Percentiles rank a stretch among this genome's conserved stretches.
phyloP scores from a whole-genome alignment of 2,329 filamentous ascomycete genomes.

The Talaromyces sp. region DNA sequence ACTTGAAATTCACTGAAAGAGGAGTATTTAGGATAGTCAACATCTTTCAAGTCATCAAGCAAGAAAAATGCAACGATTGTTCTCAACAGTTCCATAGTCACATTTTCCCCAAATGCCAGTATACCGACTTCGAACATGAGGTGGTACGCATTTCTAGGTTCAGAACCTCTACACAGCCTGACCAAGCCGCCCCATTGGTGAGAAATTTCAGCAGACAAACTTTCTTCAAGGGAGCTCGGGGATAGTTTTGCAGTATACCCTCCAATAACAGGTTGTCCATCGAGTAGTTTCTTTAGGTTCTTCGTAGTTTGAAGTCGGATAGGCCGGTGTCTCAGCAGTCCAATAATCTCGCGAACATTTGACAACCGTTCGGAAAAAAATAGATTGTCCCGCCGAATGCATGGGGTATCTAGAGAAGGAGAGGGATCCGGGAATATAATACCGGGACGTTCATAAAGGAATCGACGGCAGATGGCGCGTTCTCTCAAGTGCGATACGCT shows the following conservation, averaged over 20 bases:
- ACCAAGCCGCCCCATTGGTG: conserved; percentile 43
- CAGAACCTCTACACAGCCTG: conserved; percentile 27
- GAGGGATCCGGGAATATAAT: background rate
- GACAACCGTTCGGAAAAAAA: background rate
- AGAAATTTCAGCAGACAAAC: conserved; percentile 32
- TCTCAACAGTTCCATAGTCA: conserved; percentile 38
- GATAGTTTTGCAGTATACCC: conserved; percentile 33
- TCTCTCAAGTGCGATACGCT: background rate
- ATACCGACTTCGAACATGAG: conserved; percentile 45
- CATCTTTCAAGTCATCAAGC: conserved; percentile 15
- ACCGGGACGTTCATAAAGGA: conserved; percentile 25
- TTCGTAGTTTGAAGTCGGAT: conserved; percentile 1
- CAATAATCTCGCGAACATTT: conserved; percentile 2
- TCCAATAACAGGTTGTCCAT: conserved; percentile 32
- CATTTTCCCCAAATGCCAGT: conserved; percentile 37
- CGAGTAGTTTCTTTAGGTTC: conserved; percentile 23
- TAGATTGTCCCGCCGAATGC: background rate
- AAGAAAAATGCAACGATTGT: conserved; percentile 43
- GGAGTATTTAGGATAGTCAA: background rate
- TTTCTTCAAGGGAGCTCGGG: conserved; percentile 33
- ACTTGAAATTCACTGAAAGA: background rate
- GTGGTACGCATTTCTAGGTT: conserved; percentile 8
- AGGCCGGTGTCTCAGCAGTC: background rate
- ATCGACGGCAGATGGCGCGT: conserved; percentile 32
- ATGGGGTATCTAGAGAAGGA: background rate